A percentile compares a stretch with the other conserved stretches of the same genome.
Evolutionary conservation across 352 stramenopile genomes (phyloP).

Genomic region (Detonula confervacea): DNA sequence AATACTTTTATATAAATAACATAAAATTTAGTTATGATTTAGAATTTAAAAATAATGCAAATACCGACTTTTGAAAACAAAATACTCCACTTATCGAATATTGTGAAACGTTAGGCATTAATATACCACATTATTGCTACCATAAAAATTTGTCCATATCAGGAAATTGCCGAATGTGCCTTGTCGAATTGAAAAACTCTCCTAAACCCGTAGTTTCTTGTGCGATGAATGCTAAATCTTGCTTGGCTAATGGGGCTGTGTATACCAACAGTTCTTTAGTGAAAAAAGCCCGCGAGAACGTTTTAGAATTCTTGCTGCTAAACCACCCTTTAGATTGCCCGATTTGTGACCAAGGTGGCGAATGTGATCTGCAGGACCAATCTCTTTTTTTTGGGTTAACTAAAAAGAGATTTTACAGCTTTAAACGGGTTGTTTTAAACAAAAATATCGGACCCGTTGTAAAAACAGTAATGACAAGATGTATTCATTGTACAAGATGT

Average conservation of each 20-base stretch:
- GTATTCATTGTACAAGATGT: slow-evolving; percentile 82
- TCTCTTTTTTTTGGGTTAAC: slow-evolving; percentile 63
- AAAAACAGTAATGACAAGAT: slow-evolving; percentile 82
- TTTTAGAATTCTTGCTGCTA: slow-evolving; percentile 82
- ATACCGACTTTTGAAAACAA: slow-evolving; percentile 52
- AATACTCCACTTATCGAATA: slow-evolving; percentile 59
- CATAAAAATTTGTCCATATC: slow-evolving; percentile 76
- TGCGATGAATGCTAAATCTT: slow-evolving; percentile 68
- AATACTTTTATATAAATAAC: slow-evolving; percentile 63
- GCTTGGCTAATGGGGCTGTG: slow-evolving; percentile 65
- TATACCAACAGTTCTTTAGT: slow-evolving; percentile 78
- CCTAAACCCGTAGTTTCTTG: slow-evolving; percentile 81
- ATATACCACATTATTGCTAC: slow-evolving; percentile 81
- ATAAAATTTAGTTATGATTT: slow-evolving; percentile 48
- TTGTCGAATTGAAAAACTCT: slow-evolving; percentile 81
- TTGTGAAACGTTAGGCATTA: slow-evolving; percentile 60
- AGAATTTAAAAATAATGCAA: slow-evolving; percentile 59
- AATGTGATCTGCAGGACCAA: slow-evolving; percentile 84
- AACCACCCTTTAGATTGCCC: slow-evolving; percentile 84
- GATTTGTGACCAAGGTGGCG: slow-evolving; percentile 85
- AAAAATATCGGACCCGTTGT: slow-evolving; percentile 77
- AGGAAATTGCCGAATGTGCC: slow-evolving; percentile 81
- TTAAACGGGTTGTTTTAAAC: slow-evolving; percentile 67
- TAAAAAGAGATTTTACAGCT: slow-evolving; percentile 67
- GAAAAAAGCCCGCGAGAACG: slow-evolving; percentile 81